Conservation (phyloP, 2,329 filamentous ascomycete species). For the Parascedosporium putredinis region DNA sequence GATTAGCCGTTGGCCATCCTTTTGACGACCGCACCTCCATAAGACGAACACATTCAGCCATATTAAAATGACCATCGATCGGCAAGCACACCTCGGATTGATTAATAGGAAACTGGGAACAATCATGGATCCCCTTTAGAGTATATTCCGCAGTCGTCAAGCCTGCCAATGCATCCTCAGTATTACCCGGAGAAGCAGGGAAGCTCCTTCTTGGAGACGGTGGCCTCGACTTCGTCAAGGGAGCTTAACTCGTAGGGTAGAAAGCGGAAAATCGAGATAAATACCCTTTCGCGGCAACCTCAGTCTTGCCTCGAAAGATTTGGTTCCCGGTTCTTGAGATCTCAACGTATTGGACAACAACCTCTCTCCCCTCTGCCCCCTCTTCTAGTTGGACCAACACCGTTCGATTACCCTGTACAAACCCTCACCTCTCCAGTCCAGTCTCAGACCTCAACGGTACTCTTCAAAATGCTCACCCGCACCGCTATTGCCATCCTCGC, state of each 20-base stretch:
- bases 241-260: too few species aligned
- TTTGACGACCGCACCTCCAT: background rate
- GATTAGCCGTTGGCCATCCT: background rate
- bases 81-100: background rate
- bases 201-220: background rate
- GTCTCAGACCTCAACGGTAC: too few species aligned
- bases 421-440: background rate
- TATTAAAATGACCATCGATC: constrained; percentile 1
- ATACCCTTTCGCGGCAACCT: background rate
- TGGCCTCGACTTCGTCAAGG: too few species aligned
- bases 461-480: constrained; percentile 2
- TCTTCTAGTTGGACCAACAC: background rate
- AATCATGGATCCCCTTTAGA: too few species aligned
- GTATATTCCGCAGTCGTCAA: background rate
- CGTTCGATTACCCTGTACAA: background rate
- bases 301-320: background rate
- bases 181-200: constrained; percentile 1
- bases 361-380: background rate
- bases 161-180: background rate
- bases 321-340: background rate
- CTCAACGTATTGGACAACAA: too few species aligned
- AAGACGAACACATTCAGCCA: background rate
- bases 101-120: background rate
- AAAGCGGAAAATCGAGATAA: background rate
- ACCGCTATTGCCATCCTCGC: background rate